phyloP scores from a whole-genome alignment of 176 grass and related monocot genomes.

The Hordeum marinum region DNA sequence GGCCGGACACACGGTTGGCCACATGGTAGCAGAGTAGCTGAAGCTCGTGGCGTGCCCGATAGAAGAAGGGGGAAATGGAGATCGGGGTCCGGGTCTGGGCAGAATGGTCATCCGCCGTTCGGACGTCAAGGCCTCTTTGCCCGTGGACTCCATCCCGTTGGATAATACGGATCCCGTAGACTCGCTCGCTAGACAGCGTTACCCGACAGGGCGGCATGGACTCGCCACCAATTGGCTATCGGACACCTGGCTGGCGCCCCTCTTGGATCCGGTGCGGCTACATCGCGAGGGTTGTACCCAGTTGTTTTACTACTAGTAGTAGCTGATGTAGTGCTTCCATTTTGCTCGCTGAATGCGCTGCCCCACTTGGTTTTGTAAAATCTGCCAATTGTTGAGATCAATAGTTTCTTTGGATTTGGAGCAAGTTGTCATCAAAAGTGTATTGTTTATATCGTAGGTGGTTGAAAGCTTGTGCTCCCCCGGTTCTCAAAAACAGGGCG shows the following conservation, averaged over 20 bases:
- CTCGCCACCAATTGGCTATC: background rate
- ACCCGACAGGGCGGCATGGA: conserved; percentile 29
- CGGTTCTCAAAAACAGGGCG: too few relatives aligned
- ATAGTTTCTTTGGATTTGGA: too few relatives aligned
- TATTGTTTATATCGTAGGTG: too few relatives aligned
- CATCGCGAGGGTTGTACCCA: too few relatives aligned
- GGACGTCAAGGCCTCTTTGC: background rate
- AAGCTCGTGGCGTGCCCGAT: too few relatives aligned
- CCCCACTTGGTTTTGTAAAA: background rate
- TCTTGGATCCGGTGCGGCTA: background rate
- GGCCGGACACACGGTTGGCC: background rate
- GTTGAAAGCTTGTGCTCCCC: too few relatives aligned
- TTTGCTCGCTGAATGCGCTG: background rate
- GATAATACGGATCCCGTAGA: conserved; percentile 4
- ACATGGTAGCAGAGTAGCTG: background rate
- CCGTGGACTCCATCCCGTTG: conserved; percentile 11
- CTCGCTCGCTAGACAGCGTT: conserved; percentile 1
- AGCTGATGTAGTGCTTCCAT: background rate
- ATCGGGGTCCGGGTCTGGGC: background rate
- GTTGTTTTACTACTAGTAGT: too few relatives aligned
- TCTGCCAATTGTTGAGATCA: too few relatives aligned
- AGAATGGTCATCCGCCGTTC: background rate
- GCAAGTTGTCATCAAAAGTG: too few relatives aligned
- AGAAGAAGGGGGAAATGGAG: background rate
- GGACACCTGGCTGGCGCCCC: background rate